Percentiles rank a stretch among this genome's conserved stretches.
Conservation (phyloP, 176 grass and related monocot species). For the Tillandsia fasciculata region DNA sequence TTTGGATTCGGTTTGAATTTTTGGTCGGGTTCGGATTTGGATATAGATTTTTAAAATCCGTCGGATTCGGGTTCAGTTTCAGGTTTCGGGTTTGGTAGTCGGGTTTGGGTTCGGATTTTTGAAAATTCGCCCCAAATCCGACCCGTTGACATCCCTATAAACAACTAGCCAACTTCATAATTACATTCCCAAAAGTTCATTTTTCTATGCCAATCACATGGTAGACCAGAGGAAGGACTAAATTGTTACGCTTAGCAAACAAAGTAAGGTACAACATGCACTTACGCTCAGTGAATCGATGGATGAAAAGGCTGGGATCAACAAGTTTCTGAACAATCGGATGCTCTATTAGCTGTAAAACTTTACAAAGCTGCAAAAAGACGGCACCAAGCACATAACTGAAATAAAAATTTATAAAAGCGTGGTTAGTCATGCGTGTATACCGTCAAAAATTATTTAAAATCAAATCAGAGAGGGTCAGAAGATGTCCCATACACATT, state of each 20-base stretch:
- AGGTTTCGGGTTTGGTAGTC: no score
- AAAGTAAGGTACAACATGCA: conserved; percentile 6
- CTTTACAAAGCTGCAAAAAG: conserved; percentile 89
- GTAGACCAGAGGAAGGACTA: not conserved
- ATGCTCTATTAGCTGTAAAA: conserved; percentile 52
- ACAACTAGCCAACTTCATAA: no score
- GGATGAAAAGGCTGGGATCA: conserved; percentile 96
- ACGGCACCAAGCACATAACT: conserved; percentile 89
- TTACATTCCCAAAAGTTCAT: no score
- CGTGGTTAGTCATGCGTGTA: not conserved
- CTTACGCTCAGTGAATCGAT: conserved; percentile 93
- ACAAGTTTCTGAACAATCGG: conserved; percentile 76
- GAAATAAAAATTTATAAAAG: conserved; percentile 39
- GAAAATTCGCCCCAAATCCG: no score
- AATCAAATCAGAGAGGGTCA: conserved; percentile 2
- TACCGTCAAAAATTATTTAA: conserved; percentile 10
- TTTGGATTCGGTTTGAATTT: no score
- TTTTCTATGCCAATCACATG: no score
- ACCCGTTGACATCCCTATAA: no score
- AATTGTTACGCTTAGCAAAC: not conserved
- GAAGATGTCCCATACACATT: conserved; percentile 51
- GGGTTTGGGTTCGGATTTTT: no score
- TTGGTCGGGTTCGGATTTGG: no score
- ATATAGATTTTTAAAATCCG: no score
- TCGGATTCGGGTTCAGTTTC: no score